Percentiles rank a stretch among this genome's conserved stretches.
These are phyloP conservation scores for Elsinoe necatrix DNA, from an alignment of 2,329 filamentous ascomycete genomes.

Conservation along the genomic window DNA sequence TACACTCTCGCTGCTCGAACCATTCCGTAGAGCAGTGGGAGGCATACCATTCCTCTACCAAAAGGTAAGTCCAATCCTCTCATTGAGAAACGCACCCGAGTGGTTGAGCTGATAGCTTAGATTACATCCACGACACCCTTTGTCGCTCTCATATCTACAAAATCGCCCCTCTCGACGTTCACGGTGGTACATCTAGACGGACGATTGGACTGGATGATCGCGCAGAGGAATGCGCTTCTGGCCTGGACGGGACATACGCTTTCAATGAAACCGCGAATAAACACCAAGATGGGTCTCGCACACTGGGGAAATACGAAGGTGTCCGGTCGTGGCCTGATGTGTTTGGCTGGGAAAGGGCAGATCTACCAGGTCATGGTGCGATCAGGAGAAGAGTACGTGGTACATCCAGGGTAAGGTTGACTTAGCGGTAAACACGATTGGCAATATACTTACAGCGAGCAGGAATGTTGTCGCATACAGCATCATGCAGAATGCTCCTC, in stretches of 20 bases:
- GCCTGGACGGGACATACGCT: conserved; percentile 94
- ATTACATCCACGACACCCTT: conserved; percentile 81
- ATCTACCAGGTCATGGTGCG: conserved; percentile 77
- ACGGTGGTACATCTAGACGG: conserved; percentile 84
- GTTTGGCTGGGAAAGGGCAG: conserved; percentile 77
- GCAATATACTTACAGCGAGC: background rate
- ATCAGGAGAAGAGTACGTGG: conserved; percentile 80
- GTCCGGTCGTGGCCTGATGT: conserved; percentile 79
- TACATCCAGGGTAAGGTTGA: conserved; percentile 58
- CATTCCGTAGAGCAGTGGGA: conserved; percentile 67
- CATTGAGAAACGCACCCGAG: no score
- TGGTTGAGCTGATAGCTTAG: conserved; percentile 33
- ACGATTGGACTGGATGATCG: conserved; percentile 88
- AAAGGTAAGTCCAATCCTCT: conserved; percentile 37
- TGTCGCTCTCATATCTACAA: conserved; percentile 80
- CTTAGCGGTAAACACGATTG: background rate
- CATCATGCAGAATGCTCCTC: conserved; percentile 61
- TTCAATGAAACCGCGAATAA: conserved; percentile 64
- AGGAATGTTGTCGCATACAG: conserved; percentile 88
- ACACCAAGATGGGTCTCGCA: conserved; percentile 63
- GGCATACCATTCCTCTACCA: conserved; percentile 96
- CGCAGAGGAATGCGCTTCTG: conserved; percentile 78
- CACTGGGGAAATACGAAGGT: conserved; percentile 89
- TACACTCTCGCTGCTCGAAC: conserved; percentile 77
- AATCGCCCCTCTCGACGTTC: conserved; percentile 78